These are phyloP conservation scores for Hippophae gyantsensis DNA, from an alignment of 306 rosid species.

Conservation along the genomic window DNA sequence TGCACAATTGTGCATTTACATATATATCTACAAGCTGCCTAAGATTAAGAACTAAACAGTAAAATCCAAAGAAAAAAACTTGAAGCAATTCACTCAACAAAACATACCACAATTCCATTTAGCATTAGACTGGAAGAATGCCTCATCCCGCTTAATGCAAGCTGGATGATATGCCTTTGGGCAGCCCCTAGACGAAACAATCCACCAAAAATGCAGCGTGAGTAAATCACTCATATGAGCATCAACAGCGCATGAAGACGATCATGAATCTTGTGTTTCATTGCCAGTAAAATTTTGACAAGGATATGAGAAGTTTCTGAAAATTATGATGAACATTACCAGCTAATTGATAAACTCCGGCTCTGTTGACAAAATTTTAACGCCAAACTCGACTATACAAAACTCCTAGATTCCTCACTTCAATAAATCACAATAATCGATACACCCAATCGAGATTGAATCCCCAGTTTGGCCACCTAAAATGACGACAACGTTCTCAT, in stretches of 20 bases:
- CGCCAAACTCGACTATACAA: too few relatives aligned
- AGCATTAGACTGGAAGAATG: conserved; percentile 82
- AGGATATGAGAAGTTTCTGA: too few relatives aligned
- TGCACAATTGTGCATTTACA: too few relatives aligned
- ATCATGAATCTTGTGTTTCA: not conserved
- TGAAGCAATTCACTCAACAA: not conserved
- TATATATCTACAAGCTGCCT: too few relatives aligned
- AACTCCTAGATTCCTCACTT: too few relatives aligned
- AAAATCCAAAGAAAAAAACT: not conserved
- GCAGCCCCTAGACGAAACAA: conserved; percentile 59
- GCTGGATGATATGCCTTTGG: conserved; percentile 96
- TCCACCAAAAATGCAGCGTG: not conserved
- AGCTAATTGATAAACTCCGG: too few relatives aligned
- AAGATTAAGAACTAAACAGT: too few relatives aligned
- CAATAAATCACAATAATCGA: not conserved
- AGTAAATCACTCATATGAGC: conserved; percentile 1
- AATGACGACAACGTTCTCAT: not conserved
- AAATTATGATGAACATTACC: not conserved
- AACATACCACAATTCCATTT: conserved; percentile 95
- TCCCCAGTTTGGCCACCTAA: not conserved
- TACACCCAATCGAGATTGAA: conserved; percentile 2
- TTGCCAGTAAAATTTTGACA: not conserved
- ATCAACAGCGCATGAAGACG: conserved; percentile 2
- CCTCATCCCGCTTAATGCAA: conserved; percentile 86
- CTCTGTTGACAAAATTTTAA: too few relatives aligned